These are phyloP conservation scores for Fusarium foetens DNA, from an alignment of 2,329 filamentous ascomycete species.

Conservation along the genomic window DNA sequence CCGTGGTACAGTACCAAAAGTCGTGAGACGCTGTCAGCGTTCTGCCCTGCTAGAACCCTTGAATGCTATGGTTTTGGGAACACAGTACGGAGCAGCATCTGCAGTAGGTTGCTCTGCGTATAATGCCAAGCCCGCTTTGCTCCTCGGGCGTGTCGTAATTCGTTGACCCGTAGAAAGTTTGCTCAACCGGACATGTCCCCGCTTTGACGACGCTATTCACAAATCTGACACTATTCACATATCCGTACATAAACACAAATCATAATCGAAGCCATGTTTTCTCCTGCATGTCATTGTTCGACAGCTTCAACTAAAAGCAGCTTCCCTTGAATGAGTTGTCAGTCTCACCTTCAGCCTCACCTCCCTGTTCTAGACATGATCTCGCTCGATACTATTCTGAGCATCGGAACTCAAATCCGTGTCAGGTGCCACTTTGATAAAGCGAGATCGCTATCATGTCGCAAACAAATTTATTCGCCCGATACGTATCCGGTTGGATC, in stretches of 20 bases:
- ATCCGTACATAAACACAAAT: constrained; percentile 11
- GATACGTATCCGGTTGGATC: constrained; percentile 18
- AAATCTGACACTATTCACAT: constrained; percentile 36
- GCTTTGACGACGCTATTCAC: constrained; percentile 30
- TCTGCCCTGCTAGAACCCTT: constrained; percentile 30
- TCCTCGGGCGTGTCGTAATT: constrained; percentile 16
- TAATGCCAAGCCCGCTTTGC: constrained; percentile 17
- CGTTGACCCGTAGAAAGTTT: constrained; percentile 7
- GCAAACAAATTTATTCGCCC: constrained; percentile 16
- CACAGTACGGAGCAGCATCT: constrained; percentile 18
- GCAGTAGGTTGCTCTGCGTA: constrained; percentile 18
- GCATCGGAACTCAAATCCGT: constrained; percentile 15
- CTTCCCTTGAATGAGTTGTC: constrained; percentile 20
- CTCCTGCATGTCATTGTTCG: not conserved
- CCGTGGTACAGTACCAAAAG: constrained; percentile 30
- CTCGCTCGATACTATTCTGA: constrained; percentile 23
- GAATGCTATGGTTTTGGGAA: constrained; percentile 16
- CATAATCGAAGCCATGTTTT: not conserved
- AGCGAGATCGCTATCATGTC: constrained; percentile 19
- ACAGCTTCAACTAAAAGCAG: constrained; percentile 8
- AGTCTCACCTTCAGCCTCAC: constrained; percentile 31
- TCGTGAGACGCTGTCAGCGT: constrained; percentile 41
- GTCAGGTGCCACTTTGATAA: constrained; percentile 10
- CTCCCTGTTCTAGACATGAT: constrained; percentile 23
- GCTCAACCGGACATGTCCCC: not conserved